Percentiles rank a stretch among this genome's conserved stretches.
Conservation (phyloP, 78 protist genomes). For the Polysphondylium violaceum region DNA sequence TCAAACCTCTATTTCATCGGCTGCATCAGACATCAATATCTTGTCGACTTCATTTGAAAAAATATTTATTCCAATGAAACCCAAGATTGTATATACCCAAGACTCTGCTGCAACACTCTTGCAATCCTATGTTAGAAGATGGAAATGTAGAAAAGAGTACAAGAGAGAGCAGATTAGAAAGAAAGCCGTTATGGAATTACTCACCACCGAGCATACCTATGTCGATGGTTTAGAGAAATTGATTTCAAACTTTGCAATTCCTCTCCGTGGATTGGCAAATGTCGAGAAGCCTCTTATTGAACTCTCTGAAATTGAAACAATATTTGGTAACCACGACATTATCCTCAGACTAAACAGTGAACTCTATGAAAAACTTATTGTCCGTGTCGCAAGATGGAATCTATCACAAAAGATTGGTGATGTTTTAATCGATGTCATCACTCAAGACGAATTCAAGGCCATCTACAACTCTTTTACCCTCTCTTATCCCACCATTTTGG, state of each 20-base stretch:
- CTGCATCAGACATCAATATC: slow-evolving; percentile 1
- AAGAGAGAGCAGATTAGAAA: slow-evolving; percentile 47
- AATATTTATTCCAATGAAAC: slow-evolving; percentile 30
- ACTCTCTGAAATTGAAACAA: slow-evolving; percentile 31
- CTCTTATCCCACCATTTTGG: slow-evolving; percentile 38
- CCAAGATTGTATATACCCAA: slow-evolving; percentile 20
- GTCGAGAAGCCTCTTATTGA: slow-evolving; percentile 27
- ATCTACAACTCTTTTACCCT: slow-evolving; percentile 62
- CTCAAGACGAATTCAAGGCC: slow-evolving; percentile 38
- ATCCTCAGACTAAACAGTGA: slow-evolving; percentile 33
- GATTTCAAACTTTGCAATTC: slow-evolving; percentile 52
- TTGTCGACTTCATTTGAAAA: slow-evolving; percentile 61
- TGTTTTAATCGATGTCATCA: slow-evolving; percentile 58
- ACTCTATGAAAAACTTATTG: slow-evolving; percentile 16
- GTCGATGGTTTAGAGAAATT: slow-evolving; percentile 71
- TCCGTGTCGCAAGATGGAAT: slow-evolving; percentile 44
- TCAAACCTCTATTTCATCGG: background rate
- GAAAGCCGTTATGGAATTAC: slow-evolving; percentile 62
- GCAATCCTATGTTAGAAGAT: slow-evolving; percentile 54
- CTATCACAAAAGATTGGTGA: slow-evolving; percentile 61
- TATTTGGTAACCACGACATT: slow-evolving; percentile 69
- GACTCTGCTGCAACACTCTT: slow-evolving; percentile 44
- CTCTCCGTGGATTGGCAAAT: slow-evolving; percentile 34
- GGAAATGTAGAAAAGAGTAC: slow-evolving; percentile 63
- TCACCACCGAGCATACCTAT: slow-evolving; percentile 57